Evolutionary conservation across 257 asterid genomes (phyloP).

Genomic region (Petunia axillaris): DNA sequence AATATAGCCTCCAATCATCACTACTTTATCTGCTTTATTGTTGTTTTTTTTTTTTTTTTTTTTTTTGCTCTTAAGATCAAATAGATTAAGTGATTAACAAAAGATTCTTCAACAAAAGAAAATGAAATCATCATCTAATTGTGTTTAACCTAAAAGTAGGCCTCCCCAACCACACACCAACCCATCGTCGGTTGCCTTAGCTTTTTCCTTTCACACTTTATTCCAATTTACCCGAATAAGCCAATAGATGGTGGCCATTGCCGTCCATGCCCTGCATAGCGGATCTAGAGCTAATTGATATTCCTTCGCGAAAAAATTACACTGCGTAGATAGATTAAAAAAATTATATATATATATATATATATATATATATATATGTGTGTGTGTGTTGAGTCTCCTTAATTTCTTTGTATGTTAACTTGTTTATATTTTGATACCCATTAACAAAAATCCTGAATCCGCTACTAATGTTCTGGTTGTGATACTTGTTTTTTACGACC

Average conservation of each 20-base stretch:
- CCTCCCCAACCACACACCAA: constrained; percentile 33
- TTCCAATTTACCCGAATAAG: constrained; percentile 38
- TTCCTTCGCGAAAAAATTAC: too few relatives aligned
- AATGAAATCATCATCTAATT: constrained; percentile 27
- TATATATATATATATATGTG: too few relatives aligned
- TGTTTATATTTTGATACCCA: too few relatives aligned
- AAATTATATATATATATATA: too few relatives aligned
- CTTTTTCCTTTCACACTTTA: constrained; percentile 71
- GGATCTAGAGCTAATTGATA: too few relatives aligned
- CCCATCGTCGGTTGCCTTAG: constrained; percentile 37
- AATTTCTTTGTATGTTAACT: too few relatives aligned
- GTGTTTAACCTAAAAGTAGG: neutral
- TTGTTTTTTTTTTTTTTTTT: neutral
- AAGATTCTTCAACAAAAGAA: constrained; percentile 43
- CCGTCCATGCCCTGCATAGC: neutral
- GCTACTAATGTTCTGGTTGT: too few relatives aligned
- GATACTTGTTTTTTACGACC: too few relatives aligned
- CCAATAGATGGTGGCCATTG: neutral
- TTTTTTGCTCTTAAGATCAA: neutral
- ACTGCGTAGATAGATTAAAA: too few relatives aligned
- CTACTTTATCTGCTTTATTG: neutral
- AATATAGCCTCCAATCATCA: constrained; percentile 36
- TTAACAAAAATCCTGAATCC: too few relatives aligned
- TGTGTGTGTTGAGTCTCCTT: too few relatives aligned
- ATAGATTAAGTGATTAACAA: constrained; percentile 26